Percentiles rank a stretch among this genome's conserved stretches.
These are phyloP conservation scores for Neurospora intermedia DNA, from an alignment of 495 filamentous ascomycete species.

Conservation along the genomic window DNA sequence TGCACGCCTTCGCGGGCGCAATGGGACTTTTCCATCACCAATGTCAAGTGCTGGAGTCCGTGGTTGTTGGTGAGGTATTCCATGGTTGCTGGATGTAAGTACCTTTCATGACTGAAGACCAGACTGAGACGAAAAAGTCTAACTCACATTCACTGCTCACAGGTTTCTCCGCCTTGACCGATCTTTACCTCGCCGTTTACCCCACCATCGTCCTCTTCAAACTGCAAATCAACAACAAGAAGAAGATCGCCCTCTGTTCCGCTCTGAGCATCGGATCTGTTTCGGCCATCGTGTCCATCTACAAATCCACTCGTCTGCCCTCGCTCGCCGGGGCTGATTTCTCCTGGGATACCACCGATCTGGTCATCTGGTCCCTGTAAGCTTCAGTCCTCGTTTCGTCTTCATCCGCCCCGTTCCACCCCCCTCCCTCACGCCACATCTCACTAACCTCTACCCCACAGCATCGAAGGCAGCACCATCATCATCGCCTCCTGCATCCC, in stretches of 20 bases:
- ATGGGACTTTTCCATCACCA: conserved; percentile 6
- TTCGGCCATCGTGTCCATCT: conserved; percentile 18
- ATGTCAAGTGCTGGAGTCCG: conserved; percentile 20
- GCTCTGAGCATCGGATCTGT: conserved; percentile 37
- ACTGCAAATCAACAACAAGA: conserved; percentile 33
- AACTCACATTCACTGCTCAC: background rate
- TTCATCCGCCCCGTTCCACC: no score
- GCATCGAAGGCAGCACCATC: conserved; percentile 36
- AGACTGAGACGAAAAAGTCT: background rate
- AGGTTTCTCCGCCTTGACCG: conserved; percentile 35
- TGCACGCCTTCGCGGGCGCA: conserved; percentile 14
- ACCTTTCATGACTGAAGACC: background rate
- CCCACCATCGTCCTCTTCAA: conserved; percentile 32
- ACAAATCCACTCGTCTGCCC: conserved; percentile 33
- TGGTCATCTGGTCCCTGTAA: conserved; percentile 38
- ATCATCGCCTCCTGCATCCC: conserved; percentile 42
- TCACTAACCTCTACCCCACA: conserved; percentile 1
- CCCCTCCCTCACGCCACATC: no score
- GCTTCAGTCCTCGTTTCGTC: no score
- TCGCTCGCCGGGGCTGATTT: conserved; percentile 28
- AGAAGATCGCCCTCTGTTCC: conserved; percentile 35
- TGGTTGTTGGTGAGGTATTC: conserved; percentile 31
- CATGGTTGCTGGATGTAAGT: conserved; percentile 31
- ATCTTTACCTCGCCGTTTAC: conserved; percentile 40
- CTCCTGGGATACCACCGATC: conserved; percentile 21